These are phyloP conservation scores for Hortaea werneckii DNA, from an alignment of 2,329 filamentous ascomycete species.

Conservation along the genomic window DNA sequence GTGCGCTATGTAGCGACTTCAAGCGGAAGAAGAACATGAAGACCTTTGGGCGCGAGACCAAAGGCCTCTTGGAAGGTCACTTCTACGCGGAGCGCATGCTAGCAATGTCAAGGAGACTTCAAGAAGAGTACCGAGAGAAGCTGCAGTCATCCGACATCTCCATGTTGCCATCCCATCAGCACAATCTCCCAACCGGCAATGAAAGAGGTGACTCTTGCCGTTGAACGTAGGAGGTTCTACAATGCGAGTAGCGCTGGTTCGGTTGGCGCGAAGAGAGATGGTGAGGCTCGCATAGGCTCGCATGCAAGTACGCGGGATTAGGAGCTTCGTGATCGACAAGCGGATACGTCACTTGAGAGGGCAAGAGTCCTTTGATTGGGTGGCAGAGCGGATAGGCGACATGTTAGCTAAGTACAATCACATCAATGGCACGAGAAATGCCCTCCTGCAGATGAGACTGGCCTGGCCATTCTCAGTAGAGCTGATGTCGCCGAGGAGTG, in stretches of 20 bases:
- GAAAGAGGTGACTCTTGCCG: constrained; percentile 52
- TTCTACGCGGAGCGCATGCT: constrained; percentile 32
- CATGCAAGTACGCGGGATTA: constrained; percentile 47
- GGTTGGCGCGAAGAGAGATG: constrained; percentile 36
- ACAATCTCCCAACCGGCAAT: constrained; percentile 48
- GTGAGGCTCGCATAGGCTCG: constrained; percentile 29
- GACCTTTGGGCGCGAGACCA: constrained; percentile 35
- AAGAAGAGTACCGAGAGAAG: constrained; percentile 44
- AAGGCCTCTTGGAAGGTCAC: constrained; percentile 34
- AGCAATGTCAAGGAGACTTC: constrained; percentile 34
- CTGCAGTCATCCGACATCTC: constrained; percentile 47
- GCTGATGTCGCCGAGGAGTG: constrained; percentile 50
- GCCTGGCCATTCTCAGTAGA: constrained; percentile 59
- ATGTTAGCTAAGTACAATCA: constrained; percentile 39
- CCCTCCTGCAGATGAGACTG: constrained; percentile 47
- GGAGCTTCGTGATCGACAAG: constrained; percentile 47
- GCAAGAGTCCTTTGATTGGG: constrained; percentile 55
- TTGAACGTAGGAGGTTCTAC: constrained; percentile 57
- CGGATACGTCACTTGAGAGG: constrained; percentile 45
- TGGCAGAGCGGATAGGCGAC: constrained; percentile 49
- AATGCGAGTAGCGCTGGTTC: constrained; percentile 51
- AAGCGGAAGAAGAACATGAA: constrained; percentile 37
- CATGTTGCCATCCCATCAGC: constrained; percentile 57
- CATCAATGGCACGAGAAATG: constrained; percentile 20
- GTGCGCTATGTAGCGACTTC: constrained; percentile 28